Conservation (phyloP, 345 rosid genomes). For the Linum trigynum region DNA sequence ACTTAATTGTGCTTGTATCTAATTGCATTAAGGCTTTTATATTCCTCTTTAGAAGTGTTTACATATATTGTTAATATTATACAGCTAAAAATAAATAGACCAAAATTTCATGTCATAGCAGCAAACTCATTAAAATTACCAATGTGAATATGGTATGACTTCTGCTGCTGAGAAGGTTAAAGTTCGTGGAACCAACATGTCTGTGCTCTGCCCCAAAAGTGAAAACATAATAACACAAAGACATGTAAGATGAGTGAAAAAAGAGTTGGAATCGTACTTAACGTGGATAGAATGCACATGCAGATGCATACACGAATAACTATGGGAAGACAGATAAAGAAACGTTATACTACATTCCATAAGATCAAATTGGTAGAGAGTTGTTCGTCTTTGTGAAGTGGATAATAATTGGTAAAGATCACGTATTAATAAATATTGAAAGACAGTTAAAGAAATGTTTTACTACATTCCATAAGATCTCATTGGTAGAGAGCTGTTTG, state of each 20-base stretch:
- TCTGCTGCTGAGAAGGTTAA: conserved; percentile 95
- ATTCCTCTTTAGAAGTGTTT: too few relatives aligned
- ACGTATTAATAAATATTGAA: background rate
- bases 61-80: too few relatives aligned
- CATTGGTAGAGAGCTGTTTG: too few relatives aligned
- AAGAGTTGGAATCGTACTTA: background rate
- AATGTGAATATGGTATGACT: conserved; percentile 99
- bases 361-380: too few relatives aligned
- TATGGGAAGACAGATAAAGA: too few relatives aligned
- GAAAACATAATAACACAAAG: conserved; percentile 14
- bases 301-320: background rate
- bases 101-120: background rate
- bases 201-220: conserved; percentile 71
- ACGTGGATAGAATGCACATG: background rate
- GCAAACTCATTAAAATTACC: conserved; percentile 33
- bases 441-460: background rate
- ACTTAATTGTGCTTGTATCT: conserved; percentile 2
- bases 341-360: too few relatives aligned
- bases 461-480: too few relatives aligned
- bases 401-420: background rate
- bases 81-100: background rate
- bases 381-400: too few relatives aligned
- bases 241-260: background rate
- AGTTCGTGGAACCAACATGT: conserved; percentile 96
- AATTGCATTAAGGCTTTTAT: too few relatives aligned